Conservation (phyloP, 352 stramenopile species). For the Globisporangium nunn region DNA sequence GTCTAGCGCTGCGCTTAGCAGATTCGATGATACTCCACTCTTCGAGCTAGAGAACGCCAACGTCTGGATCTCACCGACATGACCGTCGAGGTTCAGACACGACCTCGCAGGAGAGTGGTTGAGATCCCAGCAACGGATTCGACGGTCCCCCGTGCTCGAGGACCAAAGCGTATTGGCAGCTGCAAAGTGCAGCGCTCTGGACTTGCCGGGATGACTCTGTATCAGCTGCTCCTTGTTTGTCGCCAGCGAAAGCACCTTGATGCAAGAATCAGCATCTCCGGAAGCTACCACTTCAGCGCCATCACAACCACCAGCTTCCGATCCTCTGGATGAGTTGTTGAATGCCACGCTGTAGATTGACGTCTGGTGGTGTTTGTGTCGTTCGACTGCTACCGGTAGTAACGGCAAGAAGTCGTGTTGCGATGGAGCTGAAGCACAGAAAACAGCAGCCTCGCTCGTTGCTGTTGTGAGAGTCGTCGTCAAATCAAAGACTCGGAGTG, state of each 20-base stretch:
- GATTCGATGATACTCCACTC: slow-evolving; percentile 4
- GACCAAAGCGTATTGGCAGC: slow-evolving; percentile 29
- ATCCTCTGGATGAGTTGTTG: slow-evolving; percentile 10
- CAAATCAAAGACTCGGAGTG: slow-evolving; percentile 47
- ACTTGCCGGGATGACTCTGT: slow-evolving; percentile 34
- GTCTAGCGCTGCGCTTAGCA: slow-evolving; percentile 46
- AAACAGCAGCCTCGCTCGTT: background rate
- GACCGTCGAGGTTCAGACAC: slow-evolving; percentile 38
- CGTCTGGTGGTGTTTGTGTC: slow-evolving; percentile 52
- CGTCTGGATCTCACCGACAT: slow-evolving; percentile 59
- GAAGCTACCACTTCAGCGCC: slow-evolving; percentile 32
- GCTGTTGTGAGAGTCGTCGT: slow-evolving; percentile 5
- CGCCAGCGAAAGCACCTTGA: slow-evolving; percentile 41
- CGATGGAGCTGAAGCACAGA: background rate
- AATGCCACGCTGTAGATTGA: slow-evolving; percentile 52
- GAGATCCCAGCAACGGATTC: slow-evolving; percentile 54
- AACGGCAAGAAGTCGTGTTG: slow-evolving; percentile 30
- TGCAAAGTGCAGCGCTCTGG: slow-evolving; percentile 39
- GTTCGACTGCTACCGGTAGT: slow-evolving; percentile 42
- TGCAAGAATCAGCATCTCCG: slow-evolving; percentile 44
- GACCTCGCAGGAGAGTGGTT: slow-evolving; percentile 11
- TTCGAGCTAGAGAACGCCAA: slow-evolving; percentile 20
- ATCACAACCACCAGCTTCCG: background rate
- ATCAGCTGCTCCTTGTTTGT: slow-evolving; percentile 24
- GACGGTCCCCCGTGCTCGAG: slow-evolving; percentile 30